Percentiles rank a stretch among this genome's conserved stretches.
Evolutionary conservation across 768 basidiomycete genomes (phyloP).

Genomic region (Suillus plorans): DNA sequence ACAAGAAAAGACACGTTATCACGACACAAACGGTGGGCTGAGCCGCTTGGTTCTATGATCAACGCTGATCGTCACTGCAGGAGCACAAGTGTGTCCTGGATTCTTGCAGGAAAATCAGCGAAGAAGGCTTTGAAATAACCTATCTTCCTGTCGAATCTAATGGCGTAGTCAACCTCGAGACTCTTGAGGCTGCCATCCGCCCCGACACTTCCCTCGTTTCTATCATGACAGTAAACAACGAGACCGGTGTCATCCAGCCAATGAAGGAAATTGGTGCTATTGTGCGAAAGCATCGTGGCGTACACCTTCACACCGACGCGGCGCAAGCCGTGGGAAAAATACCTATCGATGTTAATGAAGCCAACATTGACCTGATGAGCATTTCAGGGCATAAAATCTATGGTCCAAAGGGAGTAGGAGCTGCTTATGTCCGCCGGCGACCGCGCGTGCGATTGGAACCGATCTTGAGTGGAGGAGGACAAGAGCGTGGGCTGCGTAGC

Average conservation of each 20-base stretch:
- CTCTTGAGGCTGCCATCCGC: constrained; percentile 83
- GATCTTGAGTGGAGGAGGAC: constrained; percentile 93
- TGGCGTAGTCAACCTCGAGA: constrained; percentile 76
- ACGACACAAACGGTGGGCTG: constrained; percentile 85
- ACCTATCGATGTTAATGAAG: constrained; percentile 87
- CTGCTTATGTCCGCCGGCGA: constrained; percentile 88
- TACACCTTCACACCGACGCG: constrained; percentile 96
- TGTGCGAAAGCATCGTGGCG: constrained; percentile 80
- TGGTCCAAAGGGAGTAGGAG: constrained; percentile 96
- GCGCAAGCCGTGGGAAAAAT: constrained; percentile 96
- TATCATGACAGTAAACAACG: constrained; percentile 99
- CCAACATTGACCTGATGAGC: constrained; percentile 94
- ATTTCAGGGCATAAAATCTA: constrained; percentile 98
- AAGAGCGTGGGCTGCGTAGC: constrained; percentile 92
- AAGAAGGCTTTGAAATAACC: constrained; percentile 97
- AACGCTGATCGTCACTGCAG: constrained; percentile 35
- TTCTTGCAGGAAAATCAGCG: constrained; percentile 91
- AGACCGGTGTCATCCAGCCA: constrained; percentile 98
- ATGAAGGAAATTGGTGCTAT: constrained; percentile 92
- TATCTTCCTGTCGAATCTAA: constrained; percentile 93
- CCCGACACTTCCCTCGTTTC: constrained; percentile 94
- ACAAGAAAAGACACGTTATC: constrained; percentile 91
- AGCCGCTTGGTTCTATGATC: not conserved
- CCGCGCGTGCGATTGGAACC: constrained; percentile 95
- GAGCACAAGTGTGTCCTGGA: constrained; percentile 99